Conservation (phyloP, 129 eudicot genomes). For the Chrysanthemum lavandulifolium region DNA sequence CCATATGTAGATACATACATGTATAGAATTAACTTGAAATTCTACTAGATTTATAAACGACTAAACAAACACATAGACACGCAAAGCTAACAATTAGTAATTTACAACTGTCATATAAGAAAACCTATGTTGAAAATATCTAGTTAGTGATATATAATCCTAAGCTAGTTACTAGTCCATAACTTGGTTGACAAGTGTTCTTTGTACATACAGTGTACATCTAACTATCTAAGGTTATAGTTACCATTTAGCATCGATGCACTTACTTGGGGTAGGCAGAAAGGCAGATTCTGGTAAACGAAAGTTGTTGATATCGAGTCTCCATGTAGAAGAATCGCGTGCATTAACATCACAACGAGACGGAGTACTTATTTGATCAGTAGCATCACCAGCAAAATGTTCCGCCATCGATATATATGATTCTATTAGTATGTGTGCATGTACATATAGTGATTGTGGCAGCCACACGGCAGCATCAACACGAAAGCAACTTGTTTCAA, state of each 20-base stretch:
- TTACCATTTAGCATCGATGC: constrained; percentile 4
- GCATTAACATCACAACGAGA: constrained; percentile 12
- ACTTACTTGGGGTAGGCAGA: constrained; percentile 27
- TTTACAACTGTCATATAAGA: no score
- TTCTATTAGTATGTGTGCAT: not conserved
- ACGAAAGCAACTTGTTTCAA: not conserved
- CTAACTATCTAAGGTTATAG: not conserved
- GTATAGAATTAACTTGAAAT: no score
- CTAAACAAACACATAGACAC: no score
- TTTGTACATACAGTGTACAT: no score
- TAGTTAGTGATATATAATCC: no score
- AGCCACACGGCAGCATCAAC: no score
- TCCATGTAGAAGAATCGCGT: constrained; percentile 23
- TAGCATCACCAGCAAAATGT: constrained; percentile 8
- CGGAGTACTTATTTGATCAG: not conserved
- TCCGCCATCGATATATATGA: constrained; percentile 21
- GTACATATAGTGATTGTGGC: not conserved
- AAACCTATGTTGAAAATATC: no score
- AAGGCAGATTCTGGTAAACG: constrained; percentile 15
- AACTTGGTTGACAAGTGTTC: no score
- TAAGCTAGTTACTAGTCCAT: no score
- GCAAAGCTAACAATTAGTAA: no score
- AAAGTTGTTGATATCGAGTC: constrained; percentile 28
- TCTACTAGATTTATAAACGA: no score
- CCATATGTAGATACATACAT: no score